Evolutionary conservation across 441 rosid species (phyloP).

Genomic region (Sinapis alba): DNA sequence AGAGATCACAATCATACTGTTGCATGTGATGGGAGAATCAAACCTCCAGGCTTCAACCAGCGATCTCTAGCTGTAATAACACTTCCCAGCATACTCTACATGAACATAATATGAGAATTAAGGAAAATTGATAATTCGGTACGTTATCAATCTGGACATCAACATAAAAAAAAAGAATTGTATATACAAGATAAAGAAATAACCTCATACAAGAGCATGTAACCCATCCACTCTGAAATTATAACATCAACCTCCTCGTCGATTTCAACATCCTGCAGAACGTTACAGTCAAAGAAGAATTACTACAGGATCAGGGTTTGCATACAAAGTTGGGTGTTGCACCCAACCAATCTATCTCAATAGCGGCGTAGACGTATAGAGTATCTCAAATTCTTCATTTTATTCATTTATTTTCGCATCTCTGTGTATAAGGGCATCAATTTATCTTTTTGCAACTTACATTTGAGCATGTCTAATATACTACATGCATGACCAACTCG

Average conservation of each 20-base stretch:
- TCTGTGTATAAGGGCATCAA: not conserved
- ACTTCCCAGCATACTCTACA: constrained; percentile 98
- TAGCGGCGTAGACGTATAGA: not conserved
- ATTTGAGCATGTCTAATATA: not conserved
- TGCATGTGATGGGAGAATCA: constrained; percentile 94
- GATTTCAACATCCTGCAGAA: constrained; percentile 88
- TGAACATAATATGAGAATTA: not conserved
- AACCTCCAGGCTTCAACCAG: constrained; percentile 93
- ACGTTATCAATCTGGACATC: constrained; percentile 22
- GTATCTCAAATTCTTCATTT: not conserved
- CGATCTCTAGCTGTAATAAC: constrained; percentile 97
- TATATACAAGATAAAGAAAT: constrained; percentile 25
- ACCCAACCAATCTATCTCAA: constrained; percentile 18
- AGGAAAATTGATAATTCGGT: constrained; percentile 9
- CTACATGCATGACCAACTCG: not conserved
- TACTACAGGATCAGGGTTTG: constrained; percentile 8
- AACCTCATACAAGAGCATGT: constrained; percentile 98
- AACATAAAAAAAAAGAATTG: not conserved
- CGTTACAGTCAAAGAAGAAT: constrained; percentile 20
- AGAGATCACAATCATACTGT: constrained; percentile 52
- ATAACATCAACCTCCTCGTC: constrained; percentile 94
- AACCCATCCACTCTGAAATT: constrained; percentile 99
- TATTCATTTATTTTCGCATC: not conserved
- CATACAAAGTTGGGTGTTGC: constrained; percentile 1
- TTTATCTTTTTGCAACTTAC: constrained; percentile 8